phyloP scores from a whole-genome alignment of 129 eudicot genomes.

The Dittrichia graveolens region DNA sequence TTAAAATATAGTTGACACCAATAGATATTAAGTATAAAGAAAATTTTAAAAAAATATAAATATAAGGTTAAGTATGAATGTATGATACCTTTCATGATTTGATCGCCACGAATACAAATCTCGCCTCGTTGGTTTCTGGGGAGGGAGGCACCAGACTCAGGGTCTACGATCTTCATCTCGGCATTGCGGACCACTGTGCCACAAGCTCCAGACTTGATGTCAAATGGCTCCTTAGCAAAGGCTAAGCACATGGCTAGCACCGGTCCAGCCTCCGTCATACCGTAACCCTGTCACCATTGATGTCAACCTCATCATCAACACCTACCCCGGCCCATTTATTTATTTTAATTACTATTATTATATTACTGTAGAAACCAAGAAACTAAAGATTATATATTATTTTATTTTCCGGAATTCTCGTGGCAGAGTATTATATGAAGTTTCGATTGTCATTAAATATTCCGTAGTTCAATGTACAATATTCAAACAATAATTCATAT shows the following conservation, averaged over 20 bases:
- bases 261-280: conserved; percentile 99
- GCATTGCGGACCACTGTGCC: conserved; percentile 96
- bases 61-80: neutral
- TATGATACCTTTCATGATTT: conserved; percentile 85
- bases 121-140: conserved; percentile 77
- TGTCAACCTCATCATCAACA: conserved; percentile 26
- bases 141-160: conserved; percentile 65
- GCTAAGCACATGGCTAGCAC: conserved; percentile 94
- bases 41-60: neutral
- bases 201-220: conserved; percentile 92
- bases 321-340: conserved; percentile 33
- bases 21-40: too few relatives aligned
- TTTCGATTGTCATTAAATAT: neutral
- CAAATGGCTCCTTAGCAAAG: conserved; percentile 86
- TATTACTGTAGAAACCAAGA: neutral
- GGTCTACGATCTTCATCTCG: conserved; percentile 86
- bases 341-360: conserved; percentile 5
- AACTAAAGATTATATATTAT: neutral
- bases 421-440: neutral
- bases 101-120: conserved; percentile 90
- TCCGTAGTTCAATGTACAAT: too few relatives aligned
- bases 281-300: conserved; percentile 72
- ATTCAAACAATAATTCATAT: neutral
- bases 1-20: too few relatives aligned
- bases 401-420: neutral